Evolutionary conservation across 148 eudicot species (phyloP).

Genomic region (Pouteria glomerata): DNA sequence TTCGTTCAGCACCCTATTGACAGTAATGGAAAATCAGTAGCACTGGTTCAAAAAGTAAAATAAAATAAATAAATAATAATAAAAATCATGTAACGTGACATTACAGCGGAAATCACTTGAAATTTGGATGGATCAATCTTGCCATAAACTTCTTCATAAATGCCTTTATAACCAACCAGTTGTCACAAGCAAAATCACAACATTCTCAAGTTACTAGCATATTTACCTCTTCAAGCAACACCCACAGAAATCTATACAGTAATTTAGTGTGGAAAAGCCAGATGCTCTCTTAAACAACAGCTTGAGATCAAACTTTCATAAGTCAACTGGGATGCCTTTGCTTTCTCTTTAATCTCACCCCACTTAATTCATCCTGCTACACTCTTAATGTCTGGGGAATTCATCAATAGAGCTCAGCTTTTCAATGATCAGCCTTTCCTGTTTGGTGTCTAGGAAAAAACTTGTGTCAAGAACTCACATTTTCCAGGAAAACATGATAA

Average conservation of each 20-base stretch:
- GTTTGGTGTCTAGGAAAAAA: constrained; percentile 47
- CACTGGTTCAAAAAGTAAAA: too few relatives aligned
- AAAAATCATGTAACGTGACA: too few relatives aligned
- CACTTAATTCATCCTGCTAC: constrained; percentile 9
- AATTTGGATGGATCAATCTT: too few relatives aligned
- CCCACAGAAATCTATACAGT: neutral
- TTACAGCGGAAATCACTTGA: too few relatives aligned
- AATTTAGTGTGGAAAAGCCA: neutral
- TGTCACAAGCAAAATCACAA: too few relatives aligned
- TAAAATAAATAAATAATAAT: too few relatives aligned
- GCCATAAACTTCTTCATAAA: too few relatives aligned
- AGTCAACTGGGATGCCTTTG: neutral
- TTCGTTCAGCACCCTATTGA: too few relatives aligned
- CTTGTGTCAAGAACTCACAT: constrained; percentile 21
- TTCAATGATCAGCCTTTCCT: constrained; percentile 68
- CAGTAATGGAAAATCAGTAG: too few relatives aligned
- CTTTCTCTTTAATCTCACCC: constrained; percentile 1
- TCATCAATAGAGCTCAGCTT: constrained; percentile 56
- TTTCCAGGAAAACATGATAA: neutral
- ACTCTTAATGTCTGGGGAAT: constrained; percentile 12
- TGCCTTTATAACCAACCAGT: too few relatives aligned
- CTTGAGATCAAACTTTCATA: neutral
- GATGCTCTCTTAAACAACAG: neutral
- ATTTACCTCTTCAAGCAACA: neutral
- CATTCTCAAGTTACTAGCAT: too few relatives aligned